These are phyloP conservation scores for Malassezia psittaci DNA, from an alignment of 1,284 basidiomycete genomes.

Conservation along the genomic window DNA sequence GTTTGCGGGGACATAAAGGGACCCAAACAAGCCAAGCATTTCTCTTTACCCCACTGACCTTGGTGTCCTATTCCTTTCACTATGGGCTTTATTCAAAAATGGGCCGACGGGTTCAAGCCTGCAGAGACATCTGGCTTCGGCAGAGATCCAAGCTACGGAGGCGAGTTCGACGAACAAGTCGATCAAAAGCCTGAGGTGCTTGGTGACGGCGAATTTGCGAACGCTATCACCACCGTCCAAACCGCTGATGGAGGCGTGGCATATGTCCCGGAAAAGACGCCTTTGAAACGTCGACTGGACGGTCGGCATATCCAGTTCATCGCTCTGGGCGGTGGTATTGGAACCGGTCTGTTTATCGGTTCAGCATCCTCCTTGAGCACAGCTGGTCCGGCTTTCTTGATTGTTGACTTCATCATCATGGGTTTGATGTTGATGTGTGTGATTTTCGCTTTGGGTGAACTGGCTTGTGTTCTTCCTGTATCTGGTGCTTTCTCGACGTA, in stretches of 20 bases:
- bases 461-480: slow-evolving; percentile 30
- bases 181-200: slow-evolving; percentile 12
- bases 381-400: slow-evolving; percentile 51
- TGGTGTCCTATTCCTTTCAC: no score
- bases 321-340: slow-evolving; percentile 53
- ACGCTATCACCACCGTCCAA: slow-evolving; percentile 5
- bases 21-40: no score
- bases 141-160: slow-evolving; percentile 6
- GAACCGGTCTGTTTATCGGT: slow-evolving; percentile 52
- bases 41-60: no score
- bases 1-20: no score
- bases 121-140: slow-evolving; percentile 9
- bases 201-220: slow-evolving; percentile 15
- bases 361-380: slow-evolving; percentile 50
- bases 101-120: slow-evolving; percentile 18
- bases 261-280: slow-evolving; percentile 14
- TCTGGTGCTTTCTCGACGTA: slow-evolving; percentile 38
- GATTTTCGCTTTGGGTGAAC: slow-evolving; percentile 46
- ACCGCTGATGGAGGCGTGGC: slow-evolving; percentile 8
- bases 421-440: slow-evolving; percentile 46
- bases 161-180: not conserved
- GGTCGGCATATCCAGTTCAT: slow-evolving; percentile 49
- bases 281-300: slow-evolving; percentile 26
- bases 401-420: slow-evolving; percentile 42
- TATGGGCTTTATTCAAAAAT: slow-evolving; percentile 12